Evolutionary conservation across 1,139 yeast species (phyloP), one percentile per base, ranked within the genome.

Genomic region (Pichia kudriavzevii): DNA sequence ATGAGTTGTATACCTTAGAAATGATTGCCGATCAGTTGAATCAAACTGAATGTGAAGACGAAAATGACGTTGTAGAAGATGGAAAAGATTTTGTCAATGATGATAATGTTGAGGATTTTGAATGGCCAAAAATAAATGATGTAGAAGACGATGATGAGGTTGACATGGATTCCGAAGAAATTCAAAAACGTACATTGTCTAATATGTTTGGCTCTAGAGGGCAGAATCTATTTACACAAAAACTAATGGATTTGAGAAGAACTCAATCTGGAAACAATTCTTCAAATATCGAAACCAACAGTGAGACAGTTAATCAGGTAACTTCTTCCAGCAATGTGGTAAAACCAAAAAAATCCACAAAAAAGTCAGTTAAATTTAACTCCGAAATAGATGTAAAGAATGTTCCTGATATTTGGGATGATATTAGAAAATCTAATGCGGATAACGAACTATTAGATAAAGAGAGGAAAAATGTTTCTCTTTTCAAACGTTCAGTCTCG

Each of bases 391-490:
- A 75, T 37, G 65, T 78, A n/a, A 72, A 71, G 38, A 78, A 75
- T 45, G 65, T 78, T 19, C 80, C 74, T 34, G 72, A 69, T 48
- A 61, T 75, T 12, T 74, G 78, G 52, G 67, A 65, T 22, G 69
- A 67, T 31, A 58, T 72, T 21, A 66, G 50, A 30, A 41, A 39
- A 22, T 41, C 53, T 0, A 49, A 48, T 28, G 30, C 31, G 12
- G 48, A 49, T 26, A 41, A 42, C 23, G 34, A 33, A 16, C 5
- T 39, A 4, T 24, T 18, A 11, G 29, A 26, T 3, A 7, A 16
- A 12, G 28, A 16, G 7, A 26, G 19, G 11, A 16, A 11, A 7
- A 30, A 24, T 7, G n/a, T 19, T 7, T 37, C 40, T 5, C 12
- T 34, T 10, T 35, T 35, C 27, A 31, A 30, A 28, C 30, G 32